Evolutionary conservation across 352 stramenopile genomes (phyloP).

Genomic region (Saprolegnia parasitica): DNA sequence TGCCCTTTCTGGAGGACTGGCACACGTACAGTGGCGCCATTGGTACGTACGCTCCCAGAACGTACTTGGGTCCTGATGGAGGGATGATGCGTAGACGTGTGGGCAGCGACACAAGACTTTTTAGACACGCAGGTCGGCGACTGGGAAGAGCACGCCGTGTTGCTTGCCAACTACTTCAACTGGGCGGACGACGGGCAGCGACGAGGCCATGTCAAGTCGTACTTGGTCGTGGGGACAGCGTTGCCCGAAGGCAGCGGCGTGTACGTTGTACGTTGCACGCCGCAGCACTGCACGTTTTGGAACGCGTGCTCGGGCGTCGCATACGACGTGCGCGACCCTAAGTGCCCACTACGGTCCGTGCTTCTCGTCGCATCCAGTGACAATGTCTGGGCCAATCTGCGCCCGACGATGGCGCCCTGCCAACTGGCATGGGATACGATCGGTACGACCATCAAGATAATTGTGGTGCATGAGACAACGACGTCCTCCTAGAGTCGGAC

Average conservation of each 20-base stretch:
- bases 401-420: conserved; percentile 43
- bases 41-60: too few relatives aligned
- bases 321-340: conserved; percentile 67
- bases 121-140: conserved; percentile 86
- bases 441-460: not conserved
- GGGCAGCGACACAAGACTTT: conserved; percentile 87
- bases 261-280: conserved; percentile 71
- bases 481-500: conserved; percentile 56
- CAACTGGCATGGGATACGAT: conserved; percentile 69
- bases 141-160: conserved; percentile 87
- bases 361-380: conserved; percentile 79
- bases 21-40: conserved; percentile 64
- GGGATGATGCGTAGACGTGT: conserved; percentile 55
- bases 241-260: conserved; percentile 86
- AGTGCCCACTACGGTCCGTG: conserved; percentile 83
- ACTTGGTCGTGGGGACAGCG: conserved; percentile 81
- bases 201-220: conserved; percentile 38
- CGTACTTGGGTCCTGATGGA: too few relatives aligned
- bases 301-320: conserved; percentile 81
- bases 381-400: conserved; percentile 90
- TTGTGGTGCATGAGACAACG: too few relatives aligned
- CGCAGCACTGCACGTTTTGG: conserved; percentile 67
- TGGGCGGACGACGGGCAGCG: conserved; percentile 65
- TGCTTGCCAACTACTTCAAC: conserved; percentile 88
- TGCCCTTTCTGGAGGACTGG: conserved; percentile 90